Evolutionary conservation across 2,329 filamentous ascomycete species (phyloP).

Genomic region (Colletotrichum spaethianum): DNA sequence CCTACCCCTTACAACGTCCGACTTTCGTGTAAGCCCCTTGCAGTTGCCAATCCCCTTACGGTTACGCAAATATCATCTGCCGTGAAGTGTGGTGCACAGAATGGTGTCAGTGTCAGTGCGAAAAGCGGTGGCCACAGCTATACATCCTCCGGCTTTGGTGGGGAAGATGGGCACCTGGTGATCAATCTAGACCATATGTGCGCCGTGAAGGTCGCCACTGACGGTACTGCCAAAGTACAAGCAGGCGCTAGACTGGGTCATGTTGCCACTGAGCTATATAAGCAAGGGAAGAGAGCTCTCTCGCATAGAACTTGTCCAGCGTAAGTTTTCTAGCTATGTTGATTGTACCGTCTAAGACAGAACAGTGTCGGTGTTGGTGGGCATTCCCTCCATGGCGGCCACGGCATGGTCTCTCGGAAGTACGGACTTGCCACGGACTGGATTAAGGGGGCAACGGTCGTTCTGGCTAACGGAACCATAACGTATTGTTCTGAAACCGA

Average conservation of each 20-base stretch:
- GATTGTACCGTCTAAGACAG: neutral
- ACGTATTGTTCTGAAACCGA: constrained; percentile 51
- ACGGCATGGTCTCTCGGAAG: constrained; percentile 45
- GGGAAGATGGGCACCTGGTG: constrained; percentile 62
- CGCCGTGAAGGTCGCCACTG: constrained; percentile 57
- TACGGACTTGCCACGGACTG: constrained; percentile 52
- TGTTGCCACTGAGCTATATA: constrained; percentile 57
- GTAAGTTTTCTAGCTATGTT: constrained; percentile 48
- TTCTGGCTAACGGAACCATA: constrained; percentile 53
- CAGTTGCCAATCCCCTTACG: constrained; percentile 58
- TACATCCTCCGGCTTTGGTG: constrained; percentile 62
- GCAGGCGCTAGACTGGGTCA: constrained; percentile 66
- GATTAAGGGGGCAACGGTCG: constrained; percentile 53
- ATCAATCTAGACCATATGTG: constrained; percentile 64
- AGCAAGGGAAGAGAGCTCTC: constrained; percentile 57
- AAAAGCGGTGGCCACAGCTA: constrained; percentile 68
- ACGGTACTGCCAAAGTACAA: constrained; percentile 58
- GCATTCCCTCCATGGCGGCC: constrained; percentile 60
- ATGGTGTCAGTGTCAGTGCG: constrained; percentile 62
- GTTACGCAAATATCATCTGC: constrained; percentile 60
- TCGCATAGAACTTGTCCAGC: constrained; percentile 67
- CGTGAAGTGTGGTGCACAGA: constrained; percentile 59
- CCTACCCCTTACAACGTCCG: constrained; percentile 50
- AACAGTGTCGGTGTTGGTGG: constrained; percentile 56
- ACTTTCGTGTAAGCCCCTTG: constrained; percentile 57